These are phyloP conservation scores for Salmacisia buchloeana DNA, from an alignment of 1,284 basidiomycete species.

Conservation along the genomic window DNA sequence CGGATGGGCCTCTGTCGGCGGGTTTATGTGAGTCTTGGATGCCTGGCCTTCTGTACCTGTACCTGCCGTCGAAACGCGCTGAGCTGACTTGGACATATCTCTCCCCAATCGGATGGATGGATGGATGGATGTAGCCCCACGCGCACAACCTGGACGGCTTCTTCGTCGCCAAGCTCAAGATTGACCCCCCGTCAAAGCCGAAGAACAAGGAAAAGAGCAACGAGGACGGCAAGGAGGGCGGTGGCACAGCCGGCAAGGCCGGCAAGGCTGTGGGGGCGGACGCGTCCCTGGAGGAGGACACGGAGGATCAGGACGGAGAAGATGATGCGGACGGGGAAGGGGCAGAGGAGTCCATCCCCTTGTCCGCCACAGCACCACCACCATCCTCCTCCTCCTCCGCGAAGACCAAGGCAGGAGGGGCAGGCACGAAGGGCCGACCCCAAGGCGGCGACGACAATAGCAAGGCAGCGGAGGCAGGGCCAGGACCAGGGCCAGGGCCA, in stretches of 20 bases:
- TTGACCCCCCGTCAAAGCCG: conserved; percentile 50
- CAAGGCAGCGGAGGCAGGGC: conserved; percentile 24
- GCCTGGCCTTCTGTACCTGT: neutral
- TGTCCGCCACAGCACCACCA: conserved; percentile 18
- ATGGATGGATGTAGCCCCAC: conserved; percentile 43
- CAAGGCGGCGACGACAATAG: conserved; percentile 13
- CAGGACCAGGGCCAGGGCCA: too few species aligned
- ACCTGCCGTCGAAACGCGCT: too few species aligned
- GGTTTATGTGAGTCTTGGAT: conserved; percentile 29
- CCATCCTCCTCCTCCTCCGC: too few species aligned
- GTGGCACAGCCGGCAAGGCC: too few species aligned
- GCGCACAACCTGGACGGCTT: conserved; percentile 82
- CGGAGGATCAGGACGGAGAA: neutral
- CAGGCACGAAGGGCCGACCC: neutral
- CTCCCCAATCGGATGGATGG: too few species aligned
- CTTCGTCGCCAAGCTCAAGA: conserved; percentile 96
- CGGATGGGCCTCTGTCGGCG: conserved; percentile 57
- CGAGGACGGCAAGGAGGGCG: neutral
- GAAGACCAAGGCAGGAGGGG: too few species aligned
- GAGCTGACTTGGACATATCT: too few species aligned
- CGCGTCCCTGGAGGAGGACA: neutral
- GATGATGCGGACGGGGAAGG: conserved; percentile 46
- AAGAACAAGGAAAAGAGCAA: conserved; percentile 1
- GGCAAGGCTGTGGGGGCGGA: too few species aligned
- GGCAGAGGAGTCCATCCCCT: conserved; percentile 26